Evolutionary conservation across 768 basidiomycete species (phyloP).

Genomic region (Suillus fuscotomentosus): DNA sequence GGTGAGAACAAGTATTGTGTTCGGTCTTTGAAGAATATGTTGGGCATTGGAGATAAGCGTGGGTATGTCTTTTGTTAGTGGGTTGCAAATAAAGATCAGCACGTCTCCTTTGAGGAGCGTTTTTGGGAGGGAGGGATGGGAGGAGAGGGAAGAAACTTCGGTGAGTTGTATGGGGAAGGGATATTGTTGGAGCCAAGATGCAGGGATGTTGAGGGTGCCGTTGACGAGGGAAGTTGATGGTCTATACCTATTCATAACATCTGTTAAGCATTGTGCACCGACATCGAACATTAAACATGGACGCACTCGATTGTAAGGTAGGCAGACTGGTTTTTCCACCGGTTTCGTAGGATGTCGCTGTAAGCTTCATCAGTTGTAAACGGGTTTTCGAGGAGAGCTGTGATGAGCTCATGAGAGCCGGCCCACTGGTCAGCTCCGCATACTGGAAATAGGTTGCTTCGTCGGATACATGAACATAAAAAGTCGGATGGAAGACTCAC

Average conservation of each 20-base stretch:
- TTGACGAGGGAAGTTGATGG: constrained; percentile 16
- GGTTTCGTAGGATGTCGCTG: constrained; percentile 40
- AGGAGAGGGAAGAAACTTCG: constrained; percentile 32
- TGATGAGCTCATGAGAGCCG: constrained; percentile 56
- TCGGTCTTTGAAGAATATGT: constrained; percentile 34
- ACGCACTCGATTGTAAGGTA: constrained; percentile 27
- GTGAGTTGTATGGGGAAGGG: constrained; percentile 46
- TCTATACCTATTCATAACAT: constrained; percentile 18
- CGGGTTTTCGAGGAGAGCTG: constrained; percentile 71
- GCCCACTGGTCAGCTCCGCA: constrained; percentile 55
- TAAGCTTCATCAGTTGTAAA: constrained; percentile 52
- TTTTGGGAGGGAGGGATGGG: constrained; percentile 15
- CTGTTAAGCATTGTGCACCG: background rate
- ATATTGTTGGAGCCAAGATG: constrained; percentile 58
- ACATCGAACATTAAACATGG: background rate
- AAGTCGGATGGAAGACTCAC: constrained; percentile 33
- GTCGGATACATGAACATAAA: constrained; percentile 2
- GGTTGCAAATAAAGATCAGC: constrained; percentile 63
- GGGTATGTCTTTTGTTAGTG: constrained; percentile 48
- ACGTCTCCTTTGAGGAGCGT: constrained; percentile 49
- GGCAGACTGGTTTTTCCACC: constrained; percentile 44
- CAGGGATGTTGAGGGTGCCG: constrained; percentile 40
- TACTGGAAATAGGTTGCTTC: constrained; percentile 38
- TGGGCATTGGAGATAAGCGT: constrained; percentile 28
- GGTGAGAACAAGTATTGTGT: constrained; percentile 45